These are phyloP conservation scores for Cytospora chrysosperma DNA, from an alignment of 2,329 filamentous ascomycete species.

Conservation along the genomic window DNA sequence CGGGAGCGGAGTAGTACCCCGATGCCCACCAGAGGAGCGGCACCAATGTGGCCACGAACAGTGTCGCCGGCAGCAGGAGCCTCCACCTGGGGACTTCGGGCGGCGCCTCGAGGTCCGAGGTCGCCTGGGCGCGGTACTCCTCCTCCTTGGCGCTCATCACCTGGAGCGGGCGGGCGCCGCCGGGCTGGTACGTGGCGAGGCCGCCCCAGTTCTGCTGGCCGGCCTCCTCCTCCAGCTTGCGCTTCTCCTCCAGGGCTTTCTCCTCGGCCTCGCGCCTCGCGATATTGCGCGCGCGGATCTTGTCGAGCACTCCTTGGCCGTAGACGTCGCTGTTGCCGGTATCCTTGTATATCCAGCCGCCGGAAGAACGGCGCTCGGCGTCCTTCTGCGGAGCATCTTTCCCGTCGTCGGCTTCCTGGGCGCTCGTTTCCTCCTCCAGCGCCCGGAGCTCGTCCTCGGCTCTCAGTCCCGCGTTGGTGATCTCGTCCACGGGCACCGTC, in stretches of 20 bases:
- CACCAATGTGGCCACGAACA: conserved; percentile 47
- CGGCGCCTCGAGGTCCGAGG: conserved; percentile 50
- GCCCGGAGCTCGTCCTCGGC: conserved; percentile 61
- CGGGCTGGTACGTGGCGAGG: conserved; percentile 35
- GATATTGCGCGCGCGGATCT: conserved; percentile 53
- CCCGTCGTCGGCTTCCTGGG: conserved; percentile 28
- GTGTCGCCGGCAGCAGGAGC: conserved; percentile 55
- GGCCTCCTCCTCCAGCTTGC: conserved; percentile 42
- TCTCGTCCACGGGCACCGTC: conserved; percentile 57
- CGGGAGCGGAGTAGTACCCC: conserved; percentile 51
- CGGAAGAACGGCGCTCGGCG: conserved; percentile 21
- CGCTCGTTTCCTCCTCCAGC: conserved; percentile 41
- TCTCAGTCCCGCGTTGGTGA: conserved; percentile 58
- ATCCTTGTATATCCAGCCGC: conserved; percentile 18
- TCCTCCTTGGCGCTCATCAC: conserved; percentile 40
- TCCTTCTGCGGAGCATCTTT: conserved; percentile 27
- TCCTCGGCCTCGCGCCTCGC: conserved; percentile 50
- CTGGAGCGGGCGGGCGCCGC: conserved; percentile 23
- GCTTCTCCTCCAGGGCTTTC: conserved; percentile 41
- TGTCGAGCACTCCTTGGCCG: conserved; percentile 56
- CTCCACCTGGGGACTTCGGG: conserved; percentile 53
- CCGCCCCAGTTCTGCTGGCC: conserved; percentile 39
- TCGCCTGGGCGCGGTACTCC: conserved; percentile 45
- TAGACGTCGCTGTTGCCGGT: conserved; percentile 50
- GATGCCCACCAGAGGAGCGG: conserved; percentile 32